phyloP scores from a whole-genome alignment of 2,329 filamentous ascomycete genomes.

The Periconia sp. region DNA sequence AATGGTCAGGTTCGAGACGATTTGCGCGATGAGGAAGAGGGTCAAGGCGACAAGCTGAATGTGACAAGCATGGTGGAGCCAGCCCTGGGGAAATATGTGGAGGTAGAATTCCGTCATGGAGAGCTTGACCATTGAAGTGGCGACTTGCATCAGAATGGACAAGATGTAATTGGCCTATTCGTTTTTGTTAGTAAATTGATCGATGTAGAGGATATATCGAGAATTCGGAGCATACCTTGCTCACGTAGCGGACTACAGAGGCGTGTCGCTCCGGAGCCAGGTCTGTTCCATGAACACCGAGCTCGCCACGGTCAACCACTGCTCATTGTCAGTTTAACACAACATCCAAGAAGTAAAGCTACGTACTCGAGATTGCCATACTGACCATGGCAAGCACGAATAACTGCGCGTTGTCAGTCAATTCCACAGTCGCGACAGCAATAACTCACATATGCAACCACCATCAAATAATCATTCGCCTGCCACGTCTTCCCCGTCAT shows the following conservation, averaged over 20 bases:
- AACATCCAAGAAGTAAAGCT: neutral
- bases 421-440: neutral
- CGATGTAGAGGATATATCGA: conserved; percentile 2
- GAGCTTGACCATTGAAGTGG: too few species aligned
- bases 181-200: too few species aligned
- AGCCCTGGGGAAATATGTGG: conserved; percentile 1
- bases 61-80: neutral
- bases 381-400: neutral
- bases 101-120: conserved; percentile 12
- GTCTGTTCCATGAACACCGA: neutral
- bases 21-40: neutral
- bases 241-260: neutral
- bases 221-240: neutral
- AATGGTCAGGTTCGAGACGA: conserved; percentile 1
- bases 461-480: conserved; percentile 12
- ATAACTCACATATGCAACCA: conserved; percentile 12
- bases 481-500: conserved; percentile 5
- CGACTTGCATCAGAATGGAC: too few species aligned
- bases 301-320: conserved; percentile 1
- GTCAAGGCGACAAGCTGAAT: neutral
- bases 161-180: too few species aligned
- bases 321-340: neutral
- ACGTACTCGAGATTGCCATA: neutral
- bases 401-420: conserved; percentile 1
- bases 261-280: neutral